Conservation (phyloP, 2,329 filamentous ascomycete species). For the Chaetomiaceae sp. region DNA sequence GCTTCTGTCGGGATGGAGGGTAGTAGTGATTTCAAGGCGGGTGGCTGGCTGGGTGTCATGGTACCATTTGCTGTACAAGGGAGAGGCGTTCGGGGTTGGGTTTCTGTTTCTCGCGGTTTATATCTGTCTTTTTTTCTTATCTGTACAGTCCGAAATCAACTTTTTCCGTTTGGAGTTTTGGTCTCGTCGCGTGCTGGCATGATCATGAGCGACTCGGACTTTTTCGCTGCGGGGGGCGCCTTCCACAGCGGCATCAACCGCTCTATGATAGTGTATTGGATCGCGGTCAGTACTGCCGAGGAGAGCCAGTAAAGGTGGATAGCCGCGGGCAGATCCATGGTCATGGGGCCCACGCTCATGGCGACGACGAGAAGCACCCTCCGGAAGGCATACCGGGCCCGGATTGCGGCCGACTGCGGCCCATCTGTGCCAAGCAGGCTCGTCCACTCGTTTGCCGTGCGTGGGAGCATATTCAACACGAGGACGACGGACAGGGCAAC, state of each 20-base stretch:
- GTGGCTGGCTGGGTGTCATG: constrained; percentile 5
- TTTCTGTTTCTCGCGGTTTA: constrained; percentile 9
- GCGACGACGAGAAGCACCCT: constrained; percentile 29
- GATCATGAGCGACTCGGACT: neutral
- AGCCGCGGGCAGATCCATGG: constrained; percentile 37
- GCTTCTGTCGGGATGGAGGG: constrained; percentile 6
- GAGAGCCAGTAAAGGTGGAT: constrained; percentile 42
- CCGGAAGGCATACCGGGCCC: constrained; percentile 24
- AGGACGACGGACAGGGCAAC: constrained; percentile 35
- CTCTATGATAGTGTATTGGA: constrained; percentile 23
- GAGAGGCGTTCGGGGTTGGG: constrained; percentile 18
- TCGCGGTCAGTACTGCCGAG: constrained; percentile 28
- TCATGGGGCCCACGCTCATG: constrained; percentile 37
- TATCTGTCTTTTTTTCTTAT: constrained; percentile 1
- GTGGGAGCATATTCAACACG: constrained; percentile 33
- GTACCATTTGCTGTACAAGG: constrained; percentile 11
- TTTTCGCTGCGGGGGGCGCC: constrained; percentile 5
- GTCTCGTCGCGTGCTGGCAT: constrained; percentile 7
- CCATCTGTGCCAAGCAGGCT: constrained; percentile 26
- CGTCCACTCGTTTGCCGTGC: constrained; percentile 23
- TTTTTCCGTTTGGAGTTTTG: neutral
- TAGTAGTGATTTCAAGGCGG: neutral
- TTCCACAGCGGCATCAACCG: constrained; percentile 20
- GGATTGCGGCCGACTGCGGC: neutral
- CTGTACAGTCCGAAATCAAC: constrained; percentile 2